Evolutionary conservation across 1,284 basidiomycete species (phyloP).

Genomic region (Ustilago shanxiensis): DNA sequence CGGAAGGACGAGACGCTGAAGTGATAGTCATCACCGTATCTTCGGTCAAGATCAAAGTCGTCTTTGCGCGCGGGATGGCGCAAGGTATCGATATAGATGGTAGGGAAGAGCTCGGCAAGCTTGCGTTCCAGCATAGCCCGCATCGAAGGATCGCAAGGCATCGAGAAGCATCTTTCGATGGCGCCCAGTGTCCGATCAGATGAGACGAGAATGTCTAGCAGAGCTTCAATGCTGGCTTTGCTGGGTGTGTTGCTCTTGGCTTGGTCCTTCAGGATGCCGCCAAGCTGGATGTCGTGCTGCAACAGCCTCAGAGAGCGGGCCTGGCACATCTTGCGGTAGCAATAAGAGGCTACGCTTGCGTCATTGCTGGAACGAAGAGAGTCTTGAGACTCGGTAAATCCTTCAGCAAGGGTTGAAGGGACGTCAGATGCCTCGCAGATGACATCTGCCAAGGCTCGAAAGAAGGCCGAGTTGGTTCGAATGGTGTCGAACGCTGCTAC

Average conservation of each 20-base stretch:
- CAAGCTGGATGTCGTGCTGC: constrained; percentile 68
- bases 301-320: constrained; percentile 80
- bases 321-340: constrained; percentile 81
- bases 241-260: constrained; percentile 67
- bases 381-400: constrained; percentile 18
- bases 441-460: constrained; percentile 77
- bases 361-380: constrained; percentile 72
- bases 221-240: constrained; percentile 74
- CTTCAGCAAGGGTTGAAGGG: constrained; percentile 34
- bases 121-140: constrained; percentile 74
- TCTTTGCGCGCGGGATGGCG: constrained; percentile 76
- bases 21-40: constrained; percentile 83
- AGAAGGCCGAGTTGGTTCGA: constrained; percentile 76
- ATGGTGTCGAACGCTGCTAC: constrained; percentile 75
- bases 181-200: constrained; percentile 76
- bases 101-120: constrained; percentile 66
- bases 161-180: constrained; percentile 76
- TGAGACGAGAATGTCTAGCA: constrained; percentile 75
- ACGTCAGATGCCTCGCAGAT: constrained; percentile 77
- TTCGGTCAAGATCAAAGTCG: constrained; percentile 74
- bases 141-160: constrained; percentile 79
- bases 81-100: constrained; percentile 71
- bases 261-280: constrained; percentile 64
- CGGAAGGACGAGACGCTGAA: constrained; percentile 73
- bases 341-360: constrained; percentile 64